Percentiles rank a stretch among this genome's conserved stretches.
Evolutionary conservation across 2,329 filamentous ascomycete genomes (phyloP).

Genomic region (Phialophora tarda): DNA sequence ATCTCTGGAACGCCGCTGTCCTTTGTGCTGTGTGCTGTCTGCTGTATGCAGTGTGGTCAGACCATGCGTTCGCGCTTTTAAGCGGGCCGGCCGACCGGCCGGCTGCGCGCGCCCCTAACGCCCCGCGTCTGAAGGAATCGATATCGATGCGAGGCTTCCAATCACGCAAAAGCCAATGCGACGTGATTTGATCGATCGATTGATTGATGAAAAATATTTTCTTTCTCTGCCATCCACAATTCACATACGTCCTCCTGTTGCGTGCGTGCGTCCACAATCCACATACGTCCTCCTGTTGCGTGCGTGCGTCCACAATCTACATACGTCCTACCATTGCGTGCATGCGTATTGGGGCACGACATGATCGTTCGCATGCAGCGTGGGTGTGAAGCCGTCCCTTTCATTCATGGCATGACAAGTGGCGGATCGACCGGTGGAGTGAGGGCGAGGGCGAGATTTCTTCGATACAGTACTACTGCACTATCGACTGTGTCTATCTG

Average conservation of each 20-base stretch:
- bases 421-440: conserved; percentile 4
- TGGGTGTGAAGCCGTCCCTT: background rate
- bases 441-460: background rate
- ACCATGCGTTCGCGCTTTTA: background rate
- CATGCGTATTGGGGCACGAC: too few species aligned
- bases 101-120: background rate
- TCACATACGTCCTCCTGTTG: too few species aligned
- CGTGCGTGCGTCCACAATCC: background rate
- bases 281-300: too few species aligned
- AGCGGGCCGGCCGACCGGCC: background rate
- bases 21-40: background rate
- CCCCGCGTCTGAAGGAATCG: background rate
- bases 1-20: background rate
- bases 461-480: too few species aligned
- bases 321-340: background rate
- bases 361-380: background rate
- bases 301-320: background rate
- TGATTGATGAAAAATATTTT: too few species aligned
- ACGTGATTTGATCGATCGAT: background rate
- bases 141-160: background rate
- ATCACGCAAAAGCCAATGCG: background rate
- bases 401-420: conserved; percentile 17
- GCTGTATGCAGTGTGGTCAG: background rate
- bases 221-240: too few species aligned
- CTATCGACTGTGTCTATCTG: too few species aligned